These are phyloP conservation scores for Fusarium drepaniforme DNA, from an alignment of 2,329 filamentous ascomycete species.

Conservation along the genomic window DNA sequence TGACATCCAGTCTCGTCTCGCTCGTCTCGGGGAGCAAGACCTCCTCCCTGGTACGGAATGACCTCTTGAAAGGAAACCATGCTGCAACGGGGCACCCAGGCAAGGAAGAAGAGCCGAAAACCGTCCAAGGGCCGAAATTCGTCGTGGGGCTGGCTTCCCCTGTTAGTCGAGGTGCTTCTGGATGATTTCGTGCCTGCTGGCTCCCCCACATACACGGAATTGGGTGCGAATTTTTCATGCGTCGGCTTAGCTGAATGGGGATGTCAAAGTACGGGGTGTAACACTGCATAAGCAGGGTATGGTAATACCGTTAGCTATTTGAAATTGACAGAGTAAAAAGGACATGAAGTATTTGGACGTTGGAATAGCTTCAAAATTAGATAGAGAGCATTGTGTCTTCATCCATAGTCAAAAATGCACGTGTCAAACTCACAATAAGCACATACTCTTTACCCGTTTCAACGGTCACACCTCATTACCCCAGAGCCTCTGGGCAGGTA, in stretches of 20 bases:
- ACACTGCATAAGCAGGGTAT: not conserved
- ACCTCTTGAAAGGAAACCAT: conserved; percentile 24
- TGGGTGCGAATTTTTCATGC: not conserved
- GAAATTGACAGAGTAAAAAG: not conserved
- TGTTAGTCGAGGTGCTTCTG: conserved; percentile 4
- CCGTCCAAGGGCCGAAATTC: conserved; percentile 40
- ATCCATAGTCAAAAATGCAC: conserved; percentile 17
- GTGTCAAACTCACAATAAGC: conserved; percentile 12
- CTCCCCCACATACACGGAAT: not conserved
- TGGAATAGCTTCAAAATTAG: not conserved
- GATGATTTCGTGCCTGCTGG: conserved; percentile 6
- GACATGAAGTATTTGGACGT: not conserved
- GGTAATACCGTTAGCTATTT: not conserved
- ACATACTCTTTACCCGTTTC: conserved; percentile 19
- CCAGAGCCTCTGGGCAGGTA: conserved; percentile 29
- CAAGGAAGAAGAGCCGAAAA: conserved; percentile 40
- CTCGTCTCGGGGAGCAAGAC: conserved; percentile 12
- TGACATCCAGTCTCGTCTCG: not conserved
- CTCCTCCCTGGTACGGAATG: conserved; percentile 38
- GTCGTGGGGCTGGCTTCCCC: conserved; percentile 22
- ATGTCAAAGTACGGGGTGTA: not conserved
- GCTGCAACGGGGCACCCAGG: conserved; percentile 20
- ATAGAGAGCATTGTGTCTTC: not conserved
- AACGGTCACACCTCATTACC: conserved; percentile 26
- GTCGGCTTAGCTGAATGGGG: conserved; percentile 8